Evolutionary conservation across 108 stramenopile genomes (phyloP).

Genomic region (Fragilaria crotonensis): DNA sequence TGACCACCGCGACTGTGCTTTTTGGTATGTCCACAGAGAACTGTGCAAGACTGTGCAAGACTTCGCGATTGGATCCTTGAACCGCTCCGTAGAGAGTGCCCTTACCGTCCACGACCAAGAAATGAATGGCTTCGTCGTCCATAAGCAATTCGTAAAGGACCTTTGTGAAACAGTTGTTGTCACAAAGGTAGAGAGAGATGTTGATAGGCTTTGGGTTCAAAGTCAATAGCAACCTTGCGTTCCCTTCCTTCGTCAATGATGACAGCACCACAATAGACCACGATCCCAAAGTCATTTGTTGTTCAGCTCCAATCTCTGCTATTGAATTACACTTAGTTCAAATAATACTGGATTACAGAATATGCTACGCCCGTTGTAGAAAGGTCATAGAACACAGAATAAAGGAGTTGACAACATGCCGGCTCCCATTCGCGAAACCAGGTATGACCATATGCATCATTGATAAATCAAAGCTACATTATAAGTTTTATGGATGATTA

Average conservation of each 20-base stretch:
- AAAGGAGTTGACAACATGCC: too few species aligned
- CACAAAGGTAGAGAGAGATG: conserved; percentile 97
- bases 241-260: conserved; percentile 99
- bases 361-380: too few species aligned
- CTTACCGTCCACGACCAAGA: conserved; percentile 99
- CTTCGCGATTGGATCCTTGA: conserved; percentile 87
- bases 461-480: too few species aligned
- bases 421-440: too few species aligned
- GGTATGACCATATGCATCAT: too few species aligned
- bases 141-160: conserved; percentile 95
- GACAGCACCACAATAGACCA: conserved; percentile 98
- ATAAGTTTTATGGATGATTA: too few species aligned
- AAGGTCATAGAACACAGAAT: too few species aligned
- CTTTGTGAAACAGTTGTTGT: conserved; percentile 98
- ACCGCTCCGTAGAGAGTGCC: conserved; percentile 95
- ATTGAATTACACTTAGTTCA: too few species aligned
- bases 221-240: conserved; percentile 95
- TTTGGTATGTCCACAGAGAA: conserved; percentile 98
- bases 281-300: conserved; percentile 93
- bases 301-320: conserved; percentile 97
- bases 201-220: conserved; percentile 99
- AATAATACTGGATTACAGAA: too few species aligned
- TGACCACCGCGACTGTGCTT: conserved; percentile 99
- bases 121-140: conserved; percentile 98
- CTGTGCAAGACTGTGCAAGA: conserved; percentile 97